Evolutionary conservation across 345 rosid genomes (phyloP), one percentile per base, ranked within the genome.

Genomic region (Nasturtium officinale): DNA sequence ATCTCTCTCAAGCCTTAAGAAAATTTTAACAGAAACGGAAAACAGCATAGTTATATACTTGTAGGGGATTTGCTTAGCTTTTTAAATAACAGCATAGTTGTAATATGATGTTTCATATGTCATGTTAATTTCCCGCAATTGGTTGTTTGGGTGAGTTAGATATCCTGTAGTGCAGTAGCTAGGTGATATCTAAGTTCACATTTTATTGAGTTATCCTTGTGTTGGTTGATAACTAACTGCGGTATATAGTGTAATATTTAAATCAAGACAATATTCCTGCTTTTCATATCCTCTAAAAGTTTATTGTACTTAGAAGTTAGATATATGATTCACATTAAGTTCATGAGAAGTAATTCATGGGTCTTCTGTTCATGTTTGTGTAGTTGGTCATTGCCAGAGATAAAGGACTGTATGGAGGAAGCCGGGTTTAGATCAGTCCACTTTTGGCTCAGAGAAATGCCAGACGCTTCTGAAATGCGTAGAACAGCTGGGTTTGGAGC

Each of bases 301-400:
- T 56, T 80, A 21, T 33, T 54, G 63, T 33, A 51, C 16, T 35
- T 57, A 30, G 56, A 21, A 51, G 11, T 35, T 57, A 30, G 56
- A 21, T 57, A 3, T 9, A 15, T 69, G 26, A 13, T 20, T 58
- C 7, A 46, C 16, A 32, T 58, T 9, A 32, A 33, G 23, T 51
- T 52, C 23, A 23, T 58, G 58, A 46, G 15, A 43, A 56, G 12
- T 16, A 46, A 45, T 3, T 20, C 10, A 0, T 43, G 26, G 11
- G 16, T 72, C 17, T 32, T 43, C 3, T 56, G 33, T 43, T 75
- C 11, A 25, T 56, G 46, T 7, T n/a, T n/a, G 17, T 73, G 35
- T 83, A 93, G 96, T 73, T 90, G 98, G 98, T 87, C 97, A 2
- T 65, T 93, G 63, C 92, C 96, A 3, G 98, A 90, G 84, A 85